A percentile compares a stretch with the other conserved stretches of the same genome.
These are phyloP conservation scores for Salix viminalis DNA, from an alignment of 345 rosid genomes.

Conservation along the genomic window DNA sequence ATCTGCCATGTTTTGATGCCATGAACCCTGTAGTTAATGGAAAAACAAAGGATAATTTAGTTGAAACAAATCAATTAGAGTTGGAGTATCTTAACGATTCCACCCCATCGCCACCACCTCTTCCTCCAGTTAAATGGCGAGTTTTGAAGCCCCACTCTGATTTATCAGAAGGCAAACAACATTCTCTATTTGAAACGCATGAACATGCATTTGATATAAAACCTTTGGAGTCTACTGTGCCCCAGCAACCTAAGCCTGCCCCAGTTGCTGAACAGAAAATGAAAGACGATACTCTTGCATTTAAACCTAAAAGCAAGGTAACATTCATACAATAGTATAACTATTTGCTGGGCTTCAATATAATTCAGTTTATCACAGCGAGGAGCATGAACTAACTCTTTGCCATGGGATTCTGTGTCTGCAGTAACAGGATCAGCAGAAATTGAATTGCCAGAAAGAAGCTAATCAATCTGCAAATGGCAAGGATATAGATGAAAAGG, in stretches of 20 bases:
- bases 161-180: conserved; percentile 30
- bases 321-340: background rate
- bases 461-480: conserved; percentile 32
- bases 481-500: conserved; percentile 52
- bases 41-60: conserved; percentile 21
- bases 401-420: conserved; percentile 17
- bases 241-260: conserved; percentile 33
- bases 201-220: conserved; percentile 34
- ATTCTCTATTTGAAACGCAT: conserved; percentile 28
- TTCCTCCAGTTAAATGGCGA: conserved; percentile 74
- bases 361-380: background rate
- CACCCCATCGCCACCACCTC: conserved; percentile 61
- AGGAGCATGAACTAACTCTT: conserved; percentile 6
- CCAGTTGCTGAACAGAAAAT: conserved; percentile 31
- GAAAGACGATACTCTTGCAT: conserved; percentile 28
- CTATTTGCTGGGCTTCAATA: background rate
- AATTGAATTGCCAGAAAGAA: conserved; percentile 38
- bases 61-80: conserved; percentile 20
- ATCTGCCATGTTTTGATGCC: conserved; percentile 56
- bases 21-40: conserved; percentile 29
- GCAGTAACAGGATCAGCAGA: conserved; percentile 43
- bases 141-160: conserved; percentile 38
- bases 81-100: conserved; percentile 32
- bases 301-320: conserved; percentile 49
- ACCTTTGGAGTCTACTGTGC: conserved; percentile 23